phyloP scores from a whole-genome alignment of 805 yeast genomes.

The Saturnispora gosingensis region DNA sequence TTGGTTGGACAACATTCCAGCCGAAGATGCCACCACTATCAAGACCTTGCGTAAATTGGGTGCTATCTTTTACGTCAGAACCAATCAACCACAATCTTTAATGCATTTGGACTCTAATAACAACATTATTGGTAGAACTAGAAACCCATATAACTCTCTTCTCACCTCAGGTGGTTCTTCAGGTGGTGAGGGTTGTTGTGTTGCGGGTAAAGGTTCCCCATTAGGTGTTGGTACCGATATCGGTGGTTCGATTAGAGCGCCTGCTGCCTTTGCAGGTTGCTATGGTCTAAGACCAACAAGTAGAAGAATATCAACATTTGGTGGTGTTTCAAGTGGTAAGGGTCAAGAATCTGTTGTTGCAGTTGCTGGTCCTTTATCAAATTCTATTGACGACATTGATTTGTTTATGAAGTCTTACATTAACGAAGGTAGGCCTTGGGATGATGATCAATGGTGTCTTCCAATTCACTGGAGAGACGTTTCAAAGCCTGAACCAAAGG shows the following conservation, averaged over 20 bases:
- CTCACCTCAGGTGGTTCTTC: slow-evolving; percentile 66
- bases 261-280: slow-evolving; percentile 55
- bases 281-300: slow-evolving; percentile 58
- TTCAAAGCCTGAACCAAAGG: slow-evolving; percentile 28
- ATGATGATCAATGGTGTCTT: slow-evolving; percentile 33
- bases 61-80: slow-evolving; percentile 55
- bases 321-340: slow-evolving; percentile 45
- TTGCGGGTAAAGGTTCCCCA: slow-evolving; percentile 50
- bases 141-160: slow-evolving; percentile 48
- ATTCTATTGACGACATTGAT: slow-evolving; percentile 57
- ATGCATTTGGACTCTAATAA: slow-evolving; percentile 62
- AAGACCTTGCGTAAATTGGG: slow-evolving; percentile 42
- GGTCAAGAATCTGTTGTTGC: slow-evolving; percentile 62
- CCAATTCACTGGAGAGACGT: slow-evolving; percentile 49
- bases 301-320: slow-evolving; percentile 39
- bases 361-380: slow-evolving; percentile 61
- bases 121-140: slow-evolving; percentile 49
- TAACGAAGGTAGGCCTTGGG: slow-evolving; percentile 61
- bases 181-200: slow-evolving; percentile 62
- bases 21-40: slow-evolving; percentile 38
- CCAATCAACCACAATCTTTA: slow-evolving; percentile 59
- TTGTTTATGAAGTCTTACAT: slow-evolving; percentile 54
- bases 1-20: slow-evolving; percentile 37
- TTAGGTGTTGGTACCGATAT: slow-evolving; percentile 57
- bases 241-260: slow-evolving; percentile 62